phyloP scores from a whole-genome alignment of 306 rosid species.

The Rubus parviflorus region DNA sequence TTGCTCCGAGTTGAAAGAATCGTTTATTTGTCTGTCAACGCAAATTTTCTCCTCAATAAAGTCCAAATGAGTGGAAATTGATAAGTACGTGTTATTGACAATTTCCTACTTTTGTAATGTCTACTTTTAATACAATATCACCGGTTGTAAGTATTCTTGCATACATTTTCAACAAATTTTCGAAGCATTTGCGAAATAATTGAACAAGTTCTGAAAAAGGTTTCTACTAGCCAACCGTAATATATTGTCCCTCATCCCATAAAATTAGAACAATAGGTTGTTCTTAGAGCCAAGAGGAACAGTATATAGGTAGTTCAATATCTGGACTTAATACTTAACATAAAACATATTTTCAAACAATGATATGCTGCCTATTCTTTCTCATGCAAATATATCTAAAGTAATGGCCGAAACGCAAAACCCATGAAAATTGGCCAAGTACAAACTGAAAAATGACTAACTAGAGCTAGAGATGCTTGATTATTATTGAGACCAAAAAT shows the following conservation, averaged over 20 bases:
- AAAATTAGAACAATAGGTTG: too few relatives aligned
- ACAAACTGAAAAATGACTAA: not conserved
- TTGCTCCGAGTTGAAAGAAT: too few relatives aligned
- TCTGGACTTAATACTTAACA: not conserved
- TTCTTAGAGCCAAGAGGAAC: not conserved
- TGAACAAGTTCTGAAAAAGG: not conserved
- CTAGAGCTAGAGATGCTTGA: not conserved
- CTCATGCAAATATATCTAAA: not conserved
- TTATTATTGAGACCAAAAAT: constrained; percentile 6
- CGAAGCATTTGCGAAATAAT: not conserved
- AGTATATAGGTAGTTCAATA: not conserved
- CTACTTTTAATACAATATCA: too few relatives aligned
- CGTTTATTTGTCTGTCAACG: too few relatives aligned
- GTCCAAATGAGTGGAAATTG: too few relatives aligned
- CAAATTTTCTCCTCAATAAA: too few relatives aligned
- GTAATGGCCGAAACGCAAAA: not conserved
- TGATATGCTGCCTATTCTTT: not conserved
- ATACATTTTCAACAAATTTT: too few relatives aligned
- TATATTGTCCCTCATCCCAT: too few relatives aligned
- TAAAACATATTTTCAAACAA: not conserved
- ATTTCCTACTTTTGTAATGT: too few relatives aligned
- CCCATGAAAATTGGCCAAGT: not conserved
- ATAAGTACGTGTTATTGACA: too few relatives aligned
- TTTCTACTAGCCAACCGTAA: not conserved
- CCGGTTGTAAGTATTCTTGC: too few relatives aligned